Evolutionary conservation across 768 basidiomycete species (phyloP).

Genomic region (Lentinula edodes): DNA sequence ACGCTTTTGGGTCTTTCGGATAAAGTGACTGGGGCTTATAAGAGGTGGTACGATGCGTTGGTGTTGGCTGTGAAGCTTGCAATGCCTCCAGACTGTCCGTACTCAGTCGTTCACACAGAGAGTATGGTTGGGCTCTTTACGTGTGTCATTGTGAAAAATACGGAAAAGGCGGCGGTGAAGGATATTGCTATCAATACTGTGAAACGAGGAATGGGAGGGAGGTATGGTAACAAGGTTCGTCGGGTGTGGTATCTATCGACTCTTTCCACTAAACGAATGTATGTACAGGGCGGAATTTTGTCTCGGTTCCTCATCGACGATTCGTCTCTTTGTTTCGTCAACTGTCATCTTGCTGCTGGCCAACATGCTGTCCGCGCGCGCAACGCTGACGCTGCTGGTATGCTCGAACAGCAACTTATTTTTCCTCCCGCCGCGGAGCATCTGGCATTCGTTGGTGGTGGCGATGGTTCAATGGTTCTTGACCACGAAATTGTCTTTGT

Average conservation of each 20-base stretch:
- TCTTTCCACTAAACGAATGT: slow-evolving; percentile 2
- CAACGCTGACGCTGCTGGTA: slow-evolving; percentile 82
- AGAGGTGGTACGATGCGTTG: slow-evolving; percentile 83
- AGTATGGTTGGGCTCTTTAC: slow-evolving; percentile 66
- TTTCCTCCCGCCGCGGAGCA: slow-evolving; percentile 54
- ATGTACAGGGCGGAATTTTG: slow-evolving; percentile 77
- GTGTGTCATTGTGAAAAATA: slow-evolving; percentile 67
- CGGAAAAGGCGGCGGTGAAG: slow-evolving; percentile 53
- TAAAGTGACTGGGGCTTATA: slow-evolving; percentile 83
- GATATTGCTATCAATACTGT: slow-evolving; percentile 75
- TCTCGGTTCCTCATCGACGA: slow-evolving; percentile 87
- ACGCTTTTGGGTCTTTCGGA: slow-evolving; percentile 50
- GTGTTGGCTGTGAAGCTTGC: slow-evolving; percentile 63
- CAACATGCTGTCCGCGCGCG: slow-evolving; percentile 77
- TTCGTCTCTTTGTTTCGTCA: slow-evolving; percentile 91
- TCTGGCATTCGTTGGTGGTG: slow-evolving; percentile 78
- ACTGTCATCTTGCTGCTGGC: slow-evolving; percentile 96
- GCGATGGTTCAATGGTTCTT: slow-evolving; percentile 87
- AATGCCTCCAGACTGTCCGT: slow-evolving; percentile 71
- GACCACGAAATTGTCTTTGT: slow-evolving; percentile 96
- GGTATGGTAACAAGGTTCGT: slow-evolving; percentile 90
- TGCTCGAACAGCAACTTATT: slow-evolving; percentile 76
- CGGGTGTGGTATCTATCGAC: neutral
- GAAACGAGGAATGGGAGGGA: slow-evolving; percentile 88
- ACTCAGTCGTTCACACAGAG: slow-evolving; percentile 79